Evolutionary conservation across 2,329 filamentous ascomycete genomes (phyloP), one percentile per base, ranked within the genome.

Genomic region (Cytospora piceae): DNA sequence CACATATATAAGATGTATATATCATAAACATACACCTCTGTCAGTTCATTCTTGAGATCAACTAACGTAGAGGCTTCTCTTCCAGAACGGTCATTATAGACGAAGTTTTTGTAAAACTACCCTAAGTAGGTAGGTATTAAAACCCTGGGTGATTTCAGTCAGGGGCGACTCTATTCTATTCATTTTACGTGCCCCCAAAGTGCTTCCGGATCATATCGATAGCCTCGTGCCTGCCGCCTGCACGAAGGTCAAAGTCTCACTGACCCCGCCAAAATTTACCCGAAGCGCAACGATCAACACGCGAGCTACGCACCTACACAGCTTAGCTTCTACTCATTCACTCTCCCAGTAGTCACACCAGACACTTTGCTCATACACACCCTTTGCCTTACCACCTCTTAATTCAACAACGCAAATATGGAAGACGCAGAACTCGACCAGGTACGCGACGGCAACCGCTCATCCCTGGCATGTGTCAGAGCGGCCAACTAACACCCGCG

Each of bases 401-500:
- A 11, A 12, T 37, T 4, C 2, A 66, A 64, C 34, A 22, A 32
- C 54, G 15, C 27, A 15, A 60, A 57, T 51, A 70, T 70, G 69
- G 69, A 70, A n/a, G 69, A 70, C 58, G 60, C 65, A 66, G 69
- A 70, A 60, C 65, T 70, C 24, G 69, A 70, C n/a, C 69, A 70
- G 65, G 67, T 70, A 56, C 15, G 20, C 22, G 27, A 27, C 12
- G 32, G 42, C 1, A 24, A n/a, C 39, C 15, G 2, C 1, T 5
- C 7, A 31, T 6, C 20, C 6, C 22, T 29, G 22, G 7, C 56
- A 42, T 22, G 46, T 24, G 46, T 15, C 11, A 15, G 7, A 4
- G 46, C 3, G n/a, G 12, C 20, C 24, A 22, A 20, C 12, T 46
- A 11, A 60, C 32, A 31, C 51, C 27, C 22, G 49, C 39, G 20